Conservation (phyloP, 345 rosid genomes). For the Lepidium aucheri region DNA sequence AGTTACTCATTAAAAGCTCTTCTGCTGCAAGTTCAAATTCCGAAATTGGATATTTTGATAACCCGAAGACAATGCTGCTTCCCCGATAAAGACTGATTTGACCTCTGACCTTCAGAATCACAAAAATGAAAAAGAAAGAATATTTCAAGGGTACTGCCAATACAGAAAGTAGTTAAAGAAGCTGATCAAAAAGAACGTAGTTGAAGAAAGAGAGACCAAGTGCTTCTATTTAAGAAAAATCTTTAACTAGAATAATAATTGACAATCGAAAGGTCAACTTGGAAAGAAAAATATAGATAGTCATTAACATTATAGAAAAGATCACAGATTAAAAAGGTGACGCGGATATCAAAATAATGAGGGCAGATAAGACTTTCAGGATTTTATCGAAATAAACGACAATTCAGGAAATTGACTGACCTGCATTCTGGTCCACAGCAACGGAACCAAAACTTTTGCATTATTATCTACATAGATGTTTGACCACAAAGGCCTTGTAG, state of each 20-base stretch:
- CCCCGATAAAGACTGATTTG: constrained; percentile 80
- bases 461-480: constrained; percentile 86
- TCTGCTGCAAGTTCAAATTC: constrained; percentile 98
- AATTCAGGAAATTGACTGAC: constrained; percentile 30
- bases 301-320: not conserved
- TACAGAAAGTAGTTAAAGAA: not conserved
- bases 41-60: constrained; percentile 74
- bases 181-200: too few relatives aligned
- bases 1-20: constrained; percentile 95
- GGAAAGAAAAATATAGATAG: not conserved
- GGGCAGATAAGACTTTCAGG: not conserved
- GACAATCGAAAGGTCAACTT: not conserved
- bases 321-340: not conserved
- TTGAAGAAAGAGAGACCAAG: constrained; percentile 10
- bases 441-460: constrained; percentile 90
- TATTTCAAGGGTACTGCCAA: not conserved
- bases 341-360: constrained; percentile 1
- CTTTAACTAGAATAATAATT: not conserved
- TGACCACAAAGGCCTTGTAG: constrained; percentile 77
- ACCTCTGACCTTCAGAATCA: constrained; percentile 77
- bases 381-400: not conserved
- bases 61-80: constrained; percentile 82
- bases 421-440: constrained; percentile 98
- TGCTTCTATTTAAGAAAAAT: constrained; percentile 1
- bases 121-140: not conserved